Evolutionary conservation across 306 rosid genomes (phyloP).

Genomic region (Cercis canadensis): DNA sequence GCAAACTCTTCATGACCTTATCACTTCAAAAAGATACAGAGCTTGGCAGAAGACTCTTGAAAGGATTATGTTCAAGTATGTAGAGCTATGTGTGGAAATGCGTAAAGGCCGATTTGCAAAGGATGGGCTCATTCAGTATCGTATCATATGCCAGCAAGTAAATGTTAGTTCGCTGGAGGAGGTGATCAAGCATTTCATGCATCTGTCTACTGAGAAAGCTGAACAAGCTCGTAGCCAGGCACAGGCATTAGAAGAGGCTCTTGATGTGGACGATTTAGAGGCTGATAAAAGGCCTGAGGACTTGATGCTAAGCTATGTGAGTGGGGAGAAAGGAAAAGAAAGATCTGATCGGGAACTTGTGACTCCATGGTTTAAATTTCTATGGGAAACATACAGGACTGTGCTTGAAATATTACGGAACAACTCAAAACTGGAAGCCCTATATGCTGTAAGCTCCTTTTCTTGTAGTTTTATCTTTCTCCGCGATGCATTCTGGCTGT

Average conservation of each 20-base stretch:
- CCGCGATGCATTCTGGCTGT: too few species aligned
- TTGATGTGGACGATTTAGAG: conserved; percentile 95
- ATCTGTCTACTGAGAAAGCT: conserved; percentile 94
- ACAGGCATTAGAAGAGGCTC: conserved; percentile 91
- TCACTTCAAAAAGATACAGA: conserved; percentile 87
- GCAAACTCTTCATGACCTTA: conserved; percentile 89
- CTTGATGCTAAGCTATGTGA: conserved; percentile 90
- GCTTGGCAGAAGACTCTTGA: conserved; percentile 99
- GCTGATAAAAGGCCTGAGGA: conserved; percentile 98
- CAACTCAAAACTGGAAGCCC: conserved; percentile 92
- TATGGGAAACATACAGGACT: conserved; percentile 97
- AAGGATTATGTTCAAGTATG: conserved; percentile 91
- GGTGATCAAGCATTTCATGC: conserved; percentile 98
- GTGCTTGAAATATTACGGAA: conserved; percentile 95
- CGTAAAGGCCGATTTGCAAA: conserved; percentile 92
- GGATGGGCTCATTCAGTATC: conserved; percentile 95
- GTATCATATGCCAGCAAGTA: conserved; percentile 97
- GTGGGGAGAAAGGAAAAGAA: conserved; percentile 97
- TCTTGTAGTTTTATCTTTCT: background rate
- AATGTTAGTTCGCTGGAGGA: conserved; percentile 94
- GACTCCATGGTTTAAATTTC: conserved; percentile 97
- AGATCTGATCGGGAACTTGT: conserved; percentile 94
- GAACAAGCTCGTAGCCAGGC: conserved; percentile 98
- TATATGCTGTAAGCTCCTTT: conserved; percentile 74
- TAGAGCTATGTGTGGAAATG: conserved; percentile 91